Evolutionary conservation across 208 protist species (phyloP).

Genomic region (Crithidia brevicula): DNA sequence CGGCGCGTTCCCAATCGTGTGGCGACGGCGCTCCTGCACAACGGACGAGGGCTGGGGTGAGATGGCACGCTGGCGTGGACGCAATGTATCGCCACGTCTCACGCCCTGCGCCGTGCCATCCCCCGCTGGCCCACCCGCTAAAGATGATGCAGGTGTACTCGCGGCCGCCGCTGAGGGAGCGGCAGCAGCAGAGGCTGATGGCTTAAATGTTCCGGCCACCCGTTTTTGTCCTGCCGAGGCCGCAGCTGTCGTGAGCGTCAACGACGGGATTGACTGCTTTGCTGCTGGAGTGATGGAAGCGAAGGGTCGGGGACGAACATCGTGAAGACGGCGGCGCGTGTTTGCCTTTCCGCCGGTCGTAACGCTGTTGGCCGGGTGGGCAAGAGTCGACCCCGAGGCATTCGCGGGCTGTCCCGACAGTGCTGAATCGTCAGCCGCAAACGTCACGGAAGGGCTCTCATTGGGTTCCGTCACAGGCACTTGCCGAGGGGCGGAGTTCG

Average conservation of each 20-base stretch:
- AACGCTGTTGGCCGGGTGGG: background rate
- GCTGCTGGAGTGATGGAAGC: background rate
- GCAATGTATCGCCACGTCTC: background rate
- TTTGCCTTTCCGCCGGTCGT: background rate
- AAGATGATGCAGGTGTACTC: no score
- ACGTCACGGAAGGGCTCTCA: slow-evolving; percentile 3
- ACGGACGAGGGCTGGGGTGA: background rate
- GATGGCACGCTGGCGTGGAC: background rate
- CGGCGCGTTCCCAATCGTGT: slow-evolving; percentile 17
- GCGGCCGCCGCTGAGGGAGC: background rate
- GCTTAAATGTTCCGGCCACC: no score
- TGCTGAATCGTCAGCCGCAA: background rate
- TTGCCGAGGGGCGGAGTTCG: slow-evolving; percentile 1
- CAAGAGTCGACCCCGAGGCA: background rate
- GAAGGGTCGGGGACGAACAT: background rate
- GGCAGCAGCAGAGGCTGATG: background rate
- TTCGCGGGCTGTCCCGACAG: background rate
- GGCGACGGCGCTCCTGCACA: slow-evolving; percentile 14
- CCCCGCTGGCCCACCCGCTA: no score
- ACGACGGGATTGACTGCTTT: background rate
- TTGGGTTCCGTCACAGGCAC: slow-evolving; percentile 1
- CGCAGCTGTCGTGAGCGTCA: background rate
- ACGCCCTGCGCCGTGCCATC: background rate
- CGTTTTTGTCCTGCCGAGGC: no score
- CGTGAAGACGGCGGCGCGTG: slow-evolving; percentile 9